Percentiles rank a stretch among this genome's conserved stretches.
Conservation (phyloP, 805 yeast species). For the Lipomyces chichibuensis region DNA sequence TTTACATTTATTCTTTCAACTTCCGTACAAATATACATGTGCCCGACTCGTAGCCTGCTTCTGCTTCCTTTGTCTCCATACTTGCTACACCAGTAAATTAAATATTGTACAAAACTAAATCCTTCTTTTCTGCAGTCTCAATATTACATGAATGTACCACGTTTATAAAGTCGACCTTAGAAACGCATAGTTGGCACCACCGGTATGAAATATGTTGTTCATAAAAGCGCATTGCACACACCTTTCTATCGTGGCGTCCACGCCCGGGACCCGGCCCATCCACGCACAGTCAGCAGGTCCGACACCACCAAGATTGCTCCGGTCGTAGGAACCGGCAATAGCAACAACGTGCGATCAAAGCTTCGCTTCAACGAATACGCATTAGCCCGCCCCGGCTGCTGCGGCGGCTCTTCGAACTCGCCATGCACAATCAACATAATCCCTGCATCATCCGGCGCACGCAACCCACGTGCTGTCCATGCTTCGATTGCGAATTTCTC, state of each 20-base stretch:
- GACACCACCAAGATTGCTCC: slow-evolving; percentile 83
- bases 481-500: slow-evolving; percentile 75
- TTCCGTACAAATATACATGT: background rate
- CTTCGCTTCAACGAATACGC: slow-evolving; percentile 56
- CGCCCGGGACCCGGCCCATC: slow-evolving; percentile 57
- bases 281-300: slow-evolving; percentile 73
- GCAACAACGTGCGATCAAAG: slow-evolving; percentile 82
- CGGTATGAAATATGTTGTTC: background rate
- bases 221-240: background rate
- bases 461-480: slow-evolving; percentile 43
- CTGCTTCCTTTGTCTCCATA: background rate
- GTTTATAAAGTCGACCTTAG: background rate
- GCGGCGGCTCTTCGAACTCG: slow-evolving; percentile 62
- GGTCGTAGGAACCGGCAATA: slow-evolving; percentile 68
- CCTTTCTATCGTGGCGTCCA: slow-evolving; percentile 49
- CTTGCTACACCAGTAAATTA: background rate
- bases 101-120: background rate
- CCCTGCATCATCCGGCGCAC: slow-evolving; percentile 62
- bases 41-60: background rate
- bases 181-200: background rate
- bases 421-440: slow-evolving; percentile 84
- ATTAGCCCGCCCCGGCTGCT: slow-evolving; percentile 28
- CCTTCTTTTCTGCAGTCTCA: background rate
- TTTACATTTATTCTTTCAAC: background rate
- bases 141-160: background rate